A percentile compares a stretch with the other conserved stretches of the same genome.
Conservation (phyloP, 2,329 filamentous ascomycete genomes). For the Hirsutella minnesotensis region DNA sequence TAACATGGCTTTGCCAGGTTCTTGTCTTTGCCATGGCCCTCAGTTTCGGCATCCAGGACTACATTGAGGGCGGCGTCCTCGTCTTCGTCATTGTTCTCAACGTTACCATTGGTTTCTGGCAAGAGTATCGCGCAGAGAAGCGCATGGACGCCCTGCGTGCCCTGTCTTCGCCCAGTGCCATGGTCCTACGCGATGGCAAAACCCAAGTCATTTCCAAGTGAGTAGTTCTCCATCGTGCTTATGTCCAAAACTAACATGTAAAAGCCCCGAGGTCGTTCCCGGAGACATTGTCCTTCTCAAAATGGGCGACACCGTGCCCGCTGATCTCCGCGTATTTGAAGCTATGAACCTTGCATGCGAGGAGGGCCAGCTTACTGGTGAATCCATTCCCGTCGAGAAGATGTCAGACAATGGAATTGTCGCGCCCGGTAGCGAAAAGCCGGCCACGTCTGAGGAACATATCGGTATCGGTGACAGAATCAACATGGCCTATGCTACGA, state of each 20-base stretch:
- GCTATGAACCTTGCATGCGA: constrained; percentile 73
- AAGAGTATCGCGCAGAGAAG: constrained; percentile 53
- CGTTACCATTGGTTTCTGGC: constrained; percentile 55
- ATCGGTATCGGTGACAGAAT: constrained; percentile 59
- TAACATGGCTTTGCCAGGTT: constrained; percentile 36
- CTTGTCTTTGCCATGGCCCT: constrained; percentile 67
- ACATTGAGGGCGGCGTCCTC: constrained; percentile 56
- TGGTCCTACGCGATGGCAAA: constrained; percentile 47
- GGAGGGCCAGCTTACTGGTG: constrained; percentile 65
- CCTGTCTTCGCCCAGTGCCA: constrained; percentile 52
- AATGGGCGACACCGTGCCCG: constrained; percentile 64
- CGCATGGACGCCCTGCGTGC: constrained; percentile 52
- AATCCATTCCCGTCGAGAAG: constrained; percentile 63
- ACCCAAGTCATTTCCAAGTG: constrained; percentile 46
- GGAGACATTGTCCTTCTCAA: constrained; percentile 58
- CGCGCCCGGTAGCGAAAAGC: constrained; percentile 32
- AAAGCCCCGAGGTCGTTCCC: constrained; percentile 51
- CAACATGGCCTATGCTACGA: constrained; percentile 67
- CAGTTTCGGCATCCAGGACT: constrained; percentile 54
- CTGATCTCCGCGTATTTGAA: constrained; percentile 58
- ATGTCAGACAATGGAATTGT: constrained; percentile 37
- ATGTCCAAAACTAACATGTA: constrained; percentile 5
- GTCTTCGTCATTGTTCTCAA: constrained; percentile 58
- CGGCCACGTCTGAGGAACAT: constrained; percentile 30
- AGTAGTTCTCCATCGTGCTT: constrained; percentile 11